Evolutionary conservation across 2,329 filamentous ascomycete species (phyloP).

Genomic region (Juglanconis sp.): DNA sequence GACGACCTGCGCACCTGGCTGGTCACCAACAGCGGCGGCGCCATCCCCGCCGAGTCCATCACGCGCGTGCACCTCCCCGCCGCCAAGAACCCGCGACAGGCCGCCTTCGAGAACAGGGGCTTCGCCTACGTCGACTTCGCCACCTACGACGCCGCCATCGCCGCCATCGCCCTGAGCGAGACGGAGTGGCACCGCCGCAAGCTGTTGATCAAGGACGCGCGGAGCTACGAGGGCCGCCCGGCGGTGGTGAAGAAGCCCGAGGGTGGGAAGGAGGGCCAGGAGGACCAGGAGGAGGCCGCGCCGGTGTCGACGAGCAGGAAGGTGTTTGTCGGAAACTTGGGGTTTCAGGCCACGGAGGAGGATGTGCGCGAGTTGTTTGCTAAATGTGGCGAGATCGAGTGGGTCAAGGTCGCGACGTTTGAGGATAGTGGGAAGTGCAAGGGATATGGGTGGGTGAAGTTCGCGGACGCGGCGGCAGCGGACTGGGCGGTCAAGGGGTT

Average conservation of each 20-base stretch:
- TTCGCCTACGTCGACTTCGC: slow-evolving; percentile 96
- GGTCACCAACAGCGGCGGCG: slow-evolving; percentile 65
- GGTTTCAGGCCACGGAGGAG: slow-evolving; percentile 78
- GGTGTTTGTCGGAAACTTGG: slow-evolving; percentile 88
- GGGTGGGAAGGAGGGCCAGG: slow-evolving; percentile 23
- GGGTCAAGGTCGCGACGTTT: slow-evolving; percentile 88
- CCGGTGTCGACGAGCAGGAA: slow-evolving; percentile 53
- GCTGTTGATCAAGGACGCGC: slow-evolving; percentile 89
- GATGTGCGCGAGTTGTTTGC: slow-evolving; percentile 76
- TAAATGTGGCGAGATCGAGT: slow-evolving; percentile 78
- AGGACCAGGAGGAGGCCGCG: slow-evolving; percentile 30
- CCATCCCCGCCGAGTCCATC: slow-evolving; percentile 66
- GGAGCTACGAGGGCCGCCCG: slow-evolving; percentile 85
- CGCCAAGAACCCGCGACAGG: slow-evolving; percentile 37
- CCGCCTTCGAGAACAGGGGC: slow-evolving; percentile 70
- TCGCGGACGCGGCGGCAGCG: slow-evolving; percentile 73
- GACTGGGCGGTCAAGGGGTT: slow-evolving; percentile 78
- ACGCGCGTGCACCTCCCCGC: slow-evolving; percentile 80
- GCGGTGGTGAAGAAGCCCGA: slow-evolving; percentile 48
- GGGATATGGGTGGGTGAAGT: slow-evolving; percentile 93
- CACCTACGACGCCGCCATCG: slow-evolving; percentile 64
- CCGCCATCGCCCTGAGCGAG: slow-evolving; percentile 85
- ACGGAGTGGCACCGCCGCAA: slow-evolving; percentile 71
- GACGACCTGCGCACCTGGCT: slow-evolving; percentile 76
- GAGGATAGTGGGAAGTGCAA: slow-evolving; percentile 98